Percentiles rank a stretch among this genome's conserved stretches.
These are phyloP conservation scores for Hypholoma sublateritium DNA, from an alignment of 768 basidiomycete species.

Conservation along the genomic window DNA sequence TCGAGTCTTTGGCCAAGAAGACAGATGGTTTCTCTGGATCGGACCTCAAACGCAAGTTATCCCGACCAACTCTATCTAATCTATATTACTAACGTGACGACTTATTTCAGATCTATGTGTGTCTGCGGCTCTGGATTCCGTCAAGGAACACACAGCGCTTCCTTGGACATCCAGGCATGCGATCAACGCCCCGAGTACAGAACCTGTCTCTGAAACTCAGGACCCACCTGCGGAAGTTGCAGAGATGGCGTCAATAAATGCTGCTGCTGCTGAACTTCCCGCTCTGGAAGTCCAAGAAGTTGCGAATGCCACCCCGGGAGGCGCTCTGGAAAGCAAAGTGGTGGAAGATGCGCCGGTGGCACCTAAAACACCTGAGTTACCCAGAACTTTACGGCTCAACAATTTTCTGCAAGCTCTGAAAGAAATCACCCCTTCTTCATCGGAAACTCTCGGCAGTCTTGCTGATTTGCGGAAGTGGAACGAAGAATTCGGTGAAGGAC, in stretches of 20 bases:
- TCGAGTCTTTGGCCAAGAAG: conserved; percentile 58
- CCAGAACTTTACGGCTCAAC: conserved; percentile 14
- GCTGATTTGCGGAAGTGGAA: conserved; percentile 86
- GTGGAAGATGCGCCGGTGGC: not conserved
- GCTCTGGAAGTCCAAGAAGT: not conserved
- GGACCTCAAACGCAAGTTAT: conserved; percentile 83
- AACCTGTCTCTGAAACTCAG: not conserved
- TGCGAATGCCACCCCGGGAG: not conserved
- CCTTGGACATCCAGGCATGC: conserved; percentile 59
- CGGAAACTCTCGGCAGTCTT: conserved; percentile 76
- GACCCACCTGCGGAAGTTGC: not conserved
- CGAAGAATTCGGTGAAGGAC: conserved; percentile 90
- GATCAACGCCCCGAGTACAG: not conserved
- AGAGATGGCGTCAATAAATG: not conserved
- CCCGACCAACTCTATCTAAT: not conserved
- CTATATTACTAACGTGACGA: conserved; percentile 7
- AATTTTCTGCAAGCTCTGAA: conserved; percentile 82
- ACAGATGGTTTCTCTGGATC: conserved; percentile 92
- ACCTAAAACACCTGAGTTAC: conserved; percentile 4
- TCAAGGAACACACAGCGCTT: conserved; percentile 80
- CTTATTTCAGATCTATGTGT: conserved; percentile 77
- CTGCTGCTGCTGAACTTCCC: not conserved
- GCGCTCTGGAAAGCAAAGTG: not conserved
- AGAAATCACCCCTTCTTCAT: conserved; percentile 89
- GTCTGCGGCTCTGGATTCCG: conserved; percentile 85